Evolutionary conservation across 768 basidiomycete species (phyloP), one percentile per base, ranked within the genome.

Genomic region (Lactifluus subvellereus): DNA sequence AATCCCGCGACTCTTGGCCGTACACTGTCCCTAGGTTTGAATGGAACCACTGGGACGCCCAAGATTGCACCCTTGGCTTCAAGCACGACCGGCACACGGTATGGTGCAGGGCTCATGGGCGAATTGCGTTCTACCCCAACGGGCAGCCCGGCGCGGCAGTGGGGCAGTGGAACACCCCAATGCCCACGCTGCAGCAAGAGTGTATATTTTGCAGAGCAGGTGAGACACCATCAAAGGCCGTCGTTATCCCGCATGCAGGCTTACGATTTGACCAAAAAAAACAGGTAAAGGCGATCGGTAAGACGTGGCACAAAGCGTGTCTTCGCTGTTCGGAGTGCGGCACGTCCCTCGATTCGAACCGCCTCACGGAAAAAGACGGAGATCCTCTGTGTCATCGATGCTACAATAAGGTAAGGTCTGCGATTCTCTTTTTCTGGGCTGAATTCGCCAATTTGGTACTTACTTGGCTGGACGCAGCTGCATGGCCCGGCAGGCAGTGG

Each of bases 161-260:
- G 84, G 80, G 84, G 82, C 40, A 74, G 72, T 27, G 79, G 81
- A 22, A 82, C 83, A 8, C 87, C 89, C 20, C 70, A 70, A 20
- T 94, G 91, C 68, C 83, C 86, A 9, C 79, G 80, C 59, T 94
- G 91, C 66, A 77, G 77, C 42, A 84, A 88, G 79, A 86, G 80
- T 56, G 91, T 94, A 10, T 94, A 89, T 75, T 92, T 93, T 70
- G 90, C 91, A 14, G 90, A 93, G 72, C 89, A 90, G 81, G 89
- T 85, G 51, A 65, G 48, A 6, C 22, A 37, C 32, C 4, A n/a
- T 27, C 22, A 20, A 7, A 32, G 9, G 40, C 27, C 3, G 27
- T 27, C 27, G 27, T 27, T 27, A 27, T 40, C 30, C 22, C 7
- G 47, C 33, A 14, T 35, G 14, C 30, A 37, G 43, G 40, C 27